phyloP scores from a whole-genome alignment of 2,329 filamentous ascomycete species.

The Clonostachys sp. region DNA sequence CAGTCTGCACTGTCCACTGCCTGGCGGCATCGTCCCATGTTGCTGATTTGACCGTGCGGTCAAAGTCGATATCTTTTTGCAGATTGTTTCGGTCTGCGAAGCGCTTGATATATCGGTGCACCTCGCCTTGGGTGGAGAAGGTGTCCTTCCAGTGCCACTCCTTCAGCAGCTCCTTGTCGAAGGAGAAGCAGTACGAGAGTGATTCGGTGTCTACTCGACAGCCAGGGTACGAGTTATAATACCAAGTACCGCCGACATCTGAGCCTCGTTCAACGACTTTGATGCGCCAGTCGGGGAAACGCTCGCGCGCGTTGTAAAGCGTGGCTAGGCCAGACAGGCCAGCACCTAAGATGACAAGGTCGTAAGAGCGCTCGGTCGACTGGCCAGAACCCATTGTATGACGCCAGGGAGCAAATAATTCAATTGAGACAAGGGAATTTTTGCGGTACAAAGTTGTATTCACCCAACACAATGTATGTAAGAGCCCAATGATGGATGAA shows the following conservation, averaged over 20 bases:
- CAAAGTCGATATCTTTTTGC: slow-evolving; percentile 31
- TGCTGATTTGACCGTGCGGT: slow-evolving; percentile 27
- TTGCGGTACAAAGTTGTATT: too few relatives aligned
- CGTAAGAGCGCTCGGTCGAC: too few relatives aligned
- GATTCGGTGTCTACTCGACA: slow-evolving; percentile 20
- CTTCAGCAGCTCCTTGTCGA: slow-evolving; percentile 20
- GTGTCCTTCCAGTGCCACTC: slow-evolving; percentile 31
- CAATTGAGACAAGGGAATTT: too few relatives aligned
- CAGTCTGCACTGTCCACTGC: slow-evolving; percentile 30
- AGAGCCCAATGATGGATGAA: too few relatives aligned
- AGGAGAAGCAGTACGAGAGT: slow-evolving; percentile 17
- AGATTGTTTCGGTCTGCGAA: slow-evolving; percentile 29
- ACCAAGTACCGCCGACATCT: slow-evolving; percentile 21
- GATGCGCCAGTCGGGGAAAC: slow-evolving; percentile 1
- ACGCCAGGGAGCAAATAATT: too few relatives aligned
- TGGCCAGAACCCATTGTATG: too few relatives aligned
- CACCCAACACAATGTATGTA: too few relatives aligned
- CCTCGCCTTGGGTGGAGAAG: slow-evolving; percentile 23
- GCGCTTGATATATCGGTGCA: slow-evolving; percentile 32
- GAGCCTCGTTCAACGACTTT: slow-evolving; percentile 1
- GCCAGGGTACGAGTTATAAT: slow-evolving; percentile 27
- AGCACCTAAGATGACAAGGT: too few relatives aligned
- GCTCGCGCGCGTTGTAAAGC: too few relatives aligned
- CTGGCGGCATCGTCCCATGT: slow-evolving; percentile 22
- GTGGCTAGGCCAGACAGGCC: too few relatives aligned